phyloP scores from a whole-genome alignment of 371 early-diverging fungal species.

The Rhizoclosmatium hyalinum region DNA sequence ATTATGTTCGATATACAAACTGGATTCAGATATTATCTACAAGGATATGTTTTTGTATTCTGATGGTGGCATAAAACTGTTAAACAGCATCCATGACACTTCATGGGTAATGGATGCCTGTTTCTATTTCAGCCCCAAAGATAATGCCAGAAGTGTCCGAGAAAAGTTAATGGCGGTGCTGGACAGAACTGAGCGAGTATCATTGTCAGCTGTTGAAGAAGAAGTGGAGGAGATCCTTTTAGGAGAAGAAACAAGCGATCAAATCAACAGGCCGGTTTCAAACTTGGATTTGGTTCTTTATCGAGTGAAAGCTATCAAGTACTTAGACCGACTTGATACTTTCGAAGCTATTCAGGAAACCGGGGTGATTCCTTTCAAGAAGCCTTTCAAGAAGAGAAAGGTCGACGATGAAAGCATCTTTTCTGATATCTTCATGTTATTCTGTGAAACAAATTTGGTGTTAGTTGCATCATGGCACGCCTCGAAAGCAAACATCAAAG shows the following conservation, averaged over 20 bases:
- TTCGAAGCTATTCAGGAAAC: slow-evolving; percentile 61
- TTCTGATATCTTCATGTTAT: slow-evolving; percentile 60
- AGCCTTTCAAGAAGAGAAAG: no score
- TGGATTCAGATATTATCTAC: slow-evolving; percentile 69
- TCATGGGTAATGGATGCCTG: slow-evolving; percentile 71
- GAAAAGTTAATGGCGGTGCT: slow-evolving; percentile 64
- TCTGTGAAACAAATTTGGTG: slow-evolving; percentile 71
- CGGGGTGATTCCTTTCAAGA: slow-evolving; percentile 1
- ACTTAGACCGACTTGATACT: slow-evolving; percentile 72
- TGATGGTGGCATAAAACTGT: slow-evolving; percentile 50
- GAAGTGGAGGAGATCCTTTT: slow-evolving; percentile 46
- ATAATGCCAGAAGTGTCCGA: slow-evolving; percentile 46
- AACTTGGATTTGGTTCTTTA: slow-evolving; percentile 50
- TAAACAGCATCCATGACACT: slow-evolving; percentile 65
- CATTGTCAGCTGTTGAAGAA: slow-evolving; percentile 52
- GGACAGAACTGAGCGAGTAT: slow-evolving; percentile 47
- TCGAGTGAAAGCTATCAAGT: slow-evolving; percentile 65
- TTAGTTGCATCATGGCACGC: slow-evolving; percentile 71
- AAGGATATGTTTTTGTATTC: slow-evolving; percentile 68
- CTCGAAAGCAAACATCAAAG: slow-evolving; percentile 58
- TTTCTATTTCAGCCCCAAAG: slow-evolving; percentile 47
- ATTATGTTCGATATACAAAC: slow-evolving; percentile 59
- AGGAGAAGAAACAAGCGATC: slow-evolving; percentile 16
- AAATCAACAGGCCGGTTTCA: slow-evolving; percentile 36
- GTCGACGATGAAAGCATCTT: slow-evolving; percentile 11